A percentile compares a stretch with the other conserved stretches of the same genome.
phyloP scores from a whole-genome alignment of 306 rosid genomes.

The Prinsepia uniflora region DNA sequence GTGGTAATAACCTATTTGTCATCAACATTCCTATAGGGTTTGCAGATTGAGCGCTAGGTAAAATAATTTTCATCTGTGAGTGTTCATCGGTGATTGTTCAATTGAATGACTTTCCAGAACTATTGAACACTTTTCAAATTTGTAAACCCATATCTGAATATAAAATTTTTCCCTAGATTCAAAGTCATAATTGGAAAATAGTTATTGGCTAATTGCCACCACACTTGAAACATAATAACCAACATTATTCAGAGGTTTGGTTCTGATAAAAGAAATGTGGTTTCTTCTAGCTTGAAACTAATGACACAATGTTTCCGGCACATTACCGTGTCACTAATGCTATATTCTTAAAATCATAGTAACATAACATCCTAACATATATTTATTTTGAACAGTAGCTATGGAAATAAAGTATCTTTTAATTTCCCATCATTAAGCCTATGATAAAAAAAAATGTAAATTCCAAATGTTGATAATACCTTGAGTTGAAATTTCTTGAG shows the following conservation, averaged over 20 bases:
- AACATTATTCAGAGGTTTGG: not conserved
- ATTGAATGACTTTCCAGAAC: not conserved
- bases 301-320: not conserved
- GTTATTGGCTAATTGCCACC: not conserved
- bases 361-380: not conserved
- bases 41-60: not conserved
- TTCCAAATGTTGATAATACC: conserved; percentile 30
- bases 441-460: not conserved
- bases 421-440: not conserved
- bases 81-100: not conserved
- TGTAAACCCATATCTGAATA: not conserved
- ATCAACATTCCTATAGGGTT: not conserved
- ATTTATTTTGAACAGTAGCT: not conserved
- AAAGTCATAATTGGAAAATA: not conserved
- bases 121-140: too few species aligned
- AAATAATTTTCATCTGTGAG: too few species aligned
- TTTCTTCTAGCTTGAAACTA: not conserved
- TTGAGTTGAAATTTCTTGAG: conserved; percentile 57
- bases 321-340: not conserved
- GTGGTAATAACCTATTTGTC: not conserved
- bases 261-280: not conserved
- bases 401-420: not conserved
- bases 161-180: not conserved
- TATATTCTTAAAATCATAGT: not conserved
- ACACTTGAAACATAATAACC: not conserved